A percentile compares a stretch with the other conserved stretches of the same genome.
Evolutionary conservation across 768 basidiomycete species (phyloP).

Genomic region (Chalciporus pseudorubinellus): DNA sequence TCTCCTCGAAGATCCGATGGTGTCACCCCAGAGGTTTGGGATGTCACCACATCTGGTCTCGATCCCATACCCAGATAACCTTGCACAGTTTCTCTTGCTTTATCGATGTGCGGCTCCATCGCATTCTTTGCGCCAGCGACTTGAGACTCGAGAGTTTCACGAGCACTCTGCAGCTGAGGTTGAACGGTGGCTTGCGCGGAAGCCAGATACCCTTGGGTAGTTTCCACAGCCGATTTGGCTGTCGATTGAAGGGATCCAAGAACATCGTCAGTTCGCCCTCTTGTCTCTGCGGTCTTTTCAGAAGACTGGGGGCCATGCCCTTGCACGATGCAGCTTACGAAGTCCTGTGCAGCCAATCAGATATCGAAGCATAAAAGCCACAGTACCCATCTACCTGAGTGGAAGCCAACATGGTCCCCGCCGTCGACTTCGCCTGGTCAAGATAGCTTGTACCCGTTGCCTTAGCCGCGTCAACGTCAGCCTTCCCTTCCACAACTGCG

Average conservation of each 20-base stretch:
- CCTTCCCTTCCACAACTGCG: constrained; percentile 57
- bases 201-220: constrained; percentile 32
- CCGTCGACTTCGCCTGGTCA: constrained; percentile 53
- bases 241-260: constrained; percentile 31
- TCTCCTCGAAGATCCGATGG: constrained; percentile 38
- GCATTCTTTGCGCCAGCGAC: constrained; percentile 22
- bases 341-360: constrained; percentile 2
- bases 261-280: constrained; percentile 32
- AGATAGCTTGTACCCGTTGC: constrained; percentile 48
- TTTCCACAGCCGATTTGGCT: constrained; percentile 29
- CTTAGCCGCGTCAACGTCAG: constrained; percentile 46
- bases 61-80: constrained; percentile 14
- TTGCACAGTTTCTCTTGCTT: constrained; percentile 20
- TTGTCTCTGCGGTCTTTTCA: constrained; percentile 29
- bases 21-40: constrained; percentile 3
- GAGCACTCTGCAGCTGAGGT: constrained; percentile 17
- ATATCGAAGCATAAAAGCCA: background rate
- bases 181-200: constrained; percentile 18
- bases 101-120: constrained; percentile 34
- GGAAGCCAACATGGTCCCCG: constrained; percentile 36
- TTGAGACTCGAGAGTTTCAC: constrained; percentile 29
- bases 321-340: constrained; percentile 1
- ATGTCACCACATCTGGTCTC: constrained; percentile 6
- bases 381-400: background rate
- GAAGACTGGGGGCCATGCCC: constrained; percentile 16